These are phyloP conservation scores for Filosporella fistucella DNA, from an alignment of 495 filamentous ascomycete species.

Conservation along the genomic window DNA sequence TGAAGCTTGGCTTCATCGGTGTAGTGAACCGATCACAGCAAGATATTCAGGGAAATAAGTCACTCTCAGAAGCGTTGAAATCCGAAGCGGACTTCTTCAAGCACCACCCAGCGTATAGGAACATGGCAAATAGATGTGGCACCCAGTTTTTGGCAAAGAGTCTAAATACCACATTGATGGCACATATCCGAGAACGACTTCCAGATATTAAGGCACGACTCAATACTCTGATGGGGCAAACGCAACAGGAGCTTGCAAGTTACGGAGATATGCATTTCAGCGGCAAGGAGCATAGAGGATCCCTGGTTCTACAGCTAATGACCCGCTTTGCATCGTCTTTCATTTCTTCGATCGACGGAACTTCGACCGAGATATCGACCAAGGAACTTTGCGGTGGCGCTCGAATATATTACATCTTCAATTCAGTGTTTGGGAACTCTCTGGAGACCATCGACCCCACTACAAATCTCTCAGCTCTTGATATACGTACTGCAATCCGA, in stretches of 20 bases:
- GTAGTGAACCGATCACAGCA: constrained; percentile 98
- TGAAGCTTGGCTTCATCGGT: constrained; percentile 97
- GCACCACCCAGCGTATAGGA: constrained; percentile 94
- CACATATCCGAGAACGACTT: constrained; percentile 90
- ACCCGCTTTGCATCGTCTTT: constrained; percentile 97
- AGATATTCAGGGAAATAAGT: constrained; percentile 94
- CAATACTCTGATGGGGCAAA: constrained; percentile 98
- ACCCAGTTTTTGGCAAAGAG: constrained; percentile 95
- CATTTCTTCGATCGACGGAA: constrained; percentile 98
- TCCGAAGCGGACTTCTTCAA: constrained; percentile 94
- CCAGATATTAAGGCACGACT: constrained; percentile 97
- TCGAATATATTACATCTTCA: constrained; percentile 99
- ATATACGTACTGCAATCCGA: constrained; percentile 96
- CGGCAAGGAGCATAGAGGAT: constrained; percentile 93
- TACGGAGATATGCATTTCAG: constrained; percentile 98
- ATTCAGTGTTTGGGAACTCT: constrained; percentile 97
- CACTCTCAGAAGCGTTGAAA: constrained; percentile 81
- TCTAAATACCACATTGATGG: constrained; percentile 90
- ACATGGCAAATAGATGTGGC: constrained; percentile 90
- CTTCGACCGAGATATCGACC: constrained; percentile 96
- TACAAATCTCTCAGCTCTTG: constrained; percentile 87
- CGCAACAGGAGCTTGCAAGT: constrained; percentile 95
- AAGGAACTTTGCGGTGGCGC: constrained; percentile 97
- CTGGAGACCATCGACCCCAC: constrained; percentile 95
- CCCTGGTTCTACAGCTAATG: constrained; percentile 94